These are phyloP conservation scores for Xylaria sp. DNA, from an alignment of 2,329 filamentous ascomycete species.

Conservation along the genomic window DNA sequence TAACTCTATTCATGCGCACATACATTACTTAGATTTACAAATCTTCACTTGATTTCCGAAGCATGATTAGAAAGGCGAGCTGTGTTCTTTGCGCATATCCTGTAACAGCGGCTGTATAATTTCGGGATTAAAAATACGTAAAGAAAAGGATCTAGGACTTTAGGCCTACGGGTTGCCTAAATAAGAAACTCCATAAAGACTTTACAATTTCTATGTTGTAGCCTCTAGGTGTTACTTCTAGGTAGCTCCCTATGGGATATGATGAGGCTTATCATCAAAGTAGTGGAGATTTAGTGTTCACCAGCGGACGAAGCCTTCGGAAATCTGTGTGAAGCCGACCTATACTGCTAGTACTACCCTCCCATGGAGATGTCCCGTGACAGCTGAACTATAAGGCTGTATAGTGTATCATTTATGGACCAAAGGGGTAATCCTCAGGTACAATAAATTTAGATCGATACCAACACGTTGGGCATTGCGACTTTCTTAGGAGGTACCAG, in stretches of 20 bases:
- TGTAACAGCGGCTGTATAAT: neutral
- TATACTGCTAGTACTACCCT: too few species aligned
- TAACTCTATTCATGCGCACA: neutral
- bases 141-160: neutral
- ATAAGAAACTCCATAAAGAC: neutral
- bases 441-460: neutral
- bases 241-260: neutral
- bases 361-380: neutral
- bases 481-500: neutral
- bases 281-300: neutral
- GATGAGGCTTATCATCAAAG: slow-evolving; percentile 1
- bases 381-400: slow-evolving; percentile 20
- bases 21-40: neutral
- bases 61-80: neutral
- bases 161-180: neutral
- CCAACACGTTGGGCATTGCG: neutral
- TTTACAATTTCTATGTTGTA: slow-evolving; percentile 1
- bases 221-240: neutral
- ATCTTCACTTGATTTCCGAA: neutral
- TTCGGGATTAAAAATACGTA: neutral
- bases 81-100: neutral
- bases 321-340: too few species aligned
- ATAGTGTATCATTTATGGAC: neutral
- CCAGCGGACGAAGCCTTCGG: too few species aligned
- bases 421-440: neutral